Percentiles rank a stretch among this genome's conserved stretches.
Conservation (phyloP, 805 yeast genomes). For the Priceomyces castillae region DNA sequence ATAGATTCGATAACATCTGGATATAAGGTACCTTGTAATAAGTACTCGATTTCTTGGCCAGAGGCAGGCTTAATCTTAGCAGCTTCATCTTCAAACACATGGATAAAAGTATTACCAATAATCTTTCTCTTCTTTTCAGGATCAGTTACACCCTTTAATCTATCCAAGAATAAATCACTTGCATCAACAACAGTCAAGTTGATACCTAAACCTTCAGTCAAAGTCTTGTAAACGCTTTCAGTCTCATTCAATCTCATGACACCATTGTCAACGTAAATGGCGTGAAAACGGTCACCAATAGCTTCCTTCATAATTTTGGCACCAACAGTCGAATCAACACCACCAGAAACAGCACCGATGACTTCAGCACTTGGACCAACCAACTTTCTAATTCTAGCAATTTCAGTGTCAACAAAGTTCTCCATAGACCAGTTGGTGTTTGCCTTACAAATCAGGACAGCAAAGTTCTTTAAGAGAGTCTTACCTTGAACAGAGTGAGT, state of each 20-base stretch:
- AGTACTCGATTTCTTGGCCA: constrained; percentile 86
- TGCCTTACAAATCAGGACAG: constrained; percentile 85
- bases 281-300: constrained; percentile 98
- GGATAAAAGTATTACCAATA: constrained; percentile 96
- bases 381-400: constrained; percentile 81
- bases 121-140: constrained; percentile 99
- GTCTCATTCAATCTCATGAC: constrained; percentile 96
- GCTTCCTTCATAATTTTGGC: constrained; percentile 98
- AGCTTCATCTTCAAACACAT: constrained; percentile 95
- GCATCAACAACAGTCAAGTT: constrained; percentile 95
- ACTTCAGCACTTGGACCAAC: constrained; percentile 99
- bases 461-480: constrained; percentile 83
- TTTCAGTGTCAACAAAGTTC: constrained; percentile 95
- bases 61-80: constrained; percentile 84
- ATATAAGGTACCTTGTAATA: constrained; percentile 95
- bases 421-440: constrained; percentile 95
- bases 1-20: constrained; percentile 99
- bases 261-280: constrained; percentile 96
- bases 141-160: constrained; percentile 91
- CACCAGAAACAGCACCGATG: constrained; percentile 99
- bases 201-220: constrained; percentile 91
- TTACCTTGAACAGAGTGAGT: constrained; percentile 94
- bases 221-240: constrained; percentile 78
- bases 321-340: constrained; percentile 99
- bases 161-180: constrained; percentile 78